A percentile compares a stretch with the other conserved stretches of the same genome.
These are phyloP conservation scores for Lathyrus tuberosus DNA, from an alignment of 306 rosid species.

Conservation along the genomic window DNA sequence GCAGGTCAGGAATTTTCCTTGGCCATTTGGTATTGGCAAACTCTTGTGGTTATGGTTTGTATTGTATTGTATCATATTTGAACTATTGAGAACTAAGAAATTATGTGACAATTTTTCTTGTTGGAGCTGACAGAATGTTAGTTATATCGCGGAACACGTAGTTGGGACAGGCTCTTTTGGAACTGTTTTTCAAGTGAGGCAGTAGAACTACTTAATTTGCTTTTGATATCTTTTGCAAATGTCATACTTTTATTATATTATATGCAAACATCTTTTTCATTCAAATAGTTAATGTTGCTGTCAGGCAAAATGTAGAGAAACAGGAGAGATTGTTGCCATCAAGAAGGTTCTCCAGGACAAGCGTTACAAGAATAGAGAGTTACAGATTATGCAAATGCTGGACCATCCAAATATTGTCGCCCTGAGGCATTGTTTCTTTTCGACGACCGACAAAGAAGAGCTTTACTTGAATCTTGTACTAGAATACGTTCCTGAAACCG, in stretches of 20 bases:
- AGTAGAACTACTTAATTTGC: slow-evolving; percentile 20
- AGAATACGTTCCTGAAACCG: slow-evolving; percentile 95
- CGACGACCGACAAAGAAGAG: slow-evolving; percentile 94
- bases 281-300: slow-evolving; percentile 26
- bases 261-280: slow-evolving; percentile 16
- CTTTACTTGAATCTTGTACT: slow-evolving; percentile 92
- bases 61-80: not conserved
- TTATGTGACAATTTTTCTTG: slow-evolving; percentile 29
- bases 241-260: slow-evolving; percentile 5
- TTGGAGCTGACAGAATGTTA: slow-evolving; percentile 62
- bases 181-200: slow-evolving; percentile 86
- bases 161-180: slow-evolving; percentile 99
- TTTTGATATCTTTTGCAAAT: slow-evolving; percentile 22
- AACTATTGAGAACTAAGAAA: slow-evolving; percentile 23
- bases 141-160: slow-evolving; percentile 88
- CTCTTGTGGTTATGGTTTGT: slow-evolving; percentile 14
- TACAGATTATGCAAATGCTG: slow-evolving; percentile 99
- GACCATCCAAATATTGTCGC: slow-evolving; percentile 96
- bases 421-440: slow-evolving; percentile 87
- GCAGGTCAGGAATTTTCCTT: slow-evolving; percentile 56
- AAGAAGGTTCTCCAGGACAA: slow-evolving; percentile 99
- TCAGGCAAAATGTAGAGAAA: slow-evolving; percentile 98
- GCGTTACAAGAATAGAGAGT: slow-evolving; percentile 96
- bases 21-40: slow-evolving; percentile 16
- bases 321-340: slow-evolving; percentile 97